phyloP scores from a whole-genome alignment of 192 early-diverging fungal species.

The Coemansia interrupta region DNA sequence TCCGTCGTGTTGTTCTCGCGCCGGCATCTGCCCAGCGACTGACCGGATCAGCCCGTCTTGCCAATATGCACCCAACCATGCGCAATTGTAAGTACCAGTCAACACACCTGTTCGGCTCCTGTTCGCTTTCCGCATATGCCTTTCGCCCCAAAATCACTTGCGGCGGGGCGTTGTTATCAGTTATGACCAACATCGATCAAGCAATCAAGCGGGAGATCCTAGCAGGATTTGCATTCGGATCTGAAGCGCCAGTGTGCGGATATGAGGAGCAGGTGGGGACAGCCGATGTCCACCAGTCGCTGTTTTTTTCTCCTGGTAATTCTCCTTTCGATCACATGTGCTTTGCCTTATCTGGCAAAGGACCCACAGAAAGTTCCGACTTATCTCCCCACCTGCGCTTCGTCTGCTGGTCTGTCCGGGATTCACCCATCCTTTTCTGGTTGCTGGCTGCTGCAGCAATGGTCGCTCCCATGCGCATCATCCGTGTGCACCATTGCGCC shows the following conservation, averaged over 20 bases:
- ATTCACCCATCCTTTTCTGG: constrained; percentile 1
- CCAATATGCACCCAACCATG: constrained; percentile 1
- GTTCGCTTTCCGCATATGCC: no score
- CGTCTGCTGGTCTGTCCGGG: constrained; percentile 4
- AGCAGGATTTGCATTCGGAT: constrained; percentile 3
- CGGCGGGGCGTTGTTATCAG: not conserved
- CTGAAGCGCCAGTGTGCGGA: not conserved
- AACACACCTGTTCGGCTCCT: no score
- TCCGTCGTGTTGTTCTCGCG: constrained; percentile 35
- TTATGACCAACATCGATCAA: constrained; percentile 1
- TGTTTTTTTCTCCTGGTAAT: constrained; percentile 3
- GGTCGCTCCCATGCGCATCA: not conserved
- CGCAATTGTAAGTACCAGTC: constrained; percentile 14
- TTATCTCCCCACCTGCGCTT: not conserved
- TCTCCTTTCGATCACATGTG: constrained; percentile 9
- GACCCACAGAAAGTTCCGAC: constrained; percentile 5
- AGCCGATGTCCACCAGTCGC: constrained; percentile 5
- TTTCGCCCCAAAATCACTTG: no score
- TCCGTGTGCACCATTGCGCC: not conserved
- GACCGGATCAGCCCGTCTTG: constrained; percentile 10
- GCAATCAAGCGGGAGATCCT: constrained; percentile 2
- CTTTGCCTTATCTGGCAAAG: not conserved
- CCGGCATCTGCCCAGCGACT: constrained; percentile 22
- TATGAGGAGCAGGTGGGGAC: not conserved
- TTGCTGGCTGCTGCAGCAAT: constrained; percentile 5